phyloP scores from a whole-genome alignment of 306 rosid genomes.

The Trifolium pratense region DNA sequence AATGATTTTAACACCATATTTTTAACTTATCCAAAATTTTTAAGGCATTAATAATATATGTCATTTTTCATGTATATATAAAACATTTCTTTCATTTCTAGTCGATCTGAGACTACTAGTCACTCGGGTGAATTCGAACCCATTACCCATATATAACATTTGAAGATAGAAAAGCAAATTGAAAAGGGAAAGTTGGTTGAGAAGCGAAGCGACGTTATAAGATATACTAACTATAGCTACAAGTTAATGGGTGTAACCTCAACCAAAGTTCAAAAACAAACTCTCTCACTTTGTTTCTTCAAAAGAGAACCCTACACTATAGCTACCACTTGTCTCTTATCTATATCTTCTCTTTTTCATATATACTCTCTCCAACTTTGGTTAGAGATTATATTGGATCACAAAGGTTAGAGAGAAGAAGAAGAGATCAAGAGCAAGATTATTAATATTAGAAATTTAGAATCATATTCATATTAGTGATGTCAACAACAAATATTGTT shows the following conservation, averaged over 20 bases:
- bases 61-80: no score
- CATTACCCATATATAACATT: no score
- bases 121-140: no score
- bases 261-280: conserved; percentile 14
- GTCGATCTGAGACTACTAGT: no score
- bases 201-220: conserved; percentile 21
- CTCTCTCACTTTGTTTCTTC: background rate
- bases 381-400: background rate
- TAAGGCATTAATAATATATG: no score
- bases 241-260: conserved; percentile 7
- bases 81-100: no score
- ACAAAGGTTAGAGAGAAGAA: background rate
- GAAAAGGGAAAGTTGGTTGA: conserved; percentile 38
- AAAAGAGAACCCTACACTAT: conserved; percentile 3
- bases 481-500: conserved; percentile 48
- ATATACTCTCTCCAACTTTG: conserved; percentile 13
- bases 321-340: conserved; percentile 1
- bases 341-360: background rate
- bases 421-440: background rate
- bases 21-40: no score
- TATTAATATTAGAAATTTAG: background rate
- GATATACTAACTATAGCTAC: conserved; percentile 1
- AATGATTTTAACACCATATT: no score
- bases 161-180: background rate
- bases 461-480: background rate